Evolutionary conservation across 2,329 filamentous ascomycete species (phyloP), one percentile per base, ranked within the genome.

Genomic region (Cytospora mali): DNA sequence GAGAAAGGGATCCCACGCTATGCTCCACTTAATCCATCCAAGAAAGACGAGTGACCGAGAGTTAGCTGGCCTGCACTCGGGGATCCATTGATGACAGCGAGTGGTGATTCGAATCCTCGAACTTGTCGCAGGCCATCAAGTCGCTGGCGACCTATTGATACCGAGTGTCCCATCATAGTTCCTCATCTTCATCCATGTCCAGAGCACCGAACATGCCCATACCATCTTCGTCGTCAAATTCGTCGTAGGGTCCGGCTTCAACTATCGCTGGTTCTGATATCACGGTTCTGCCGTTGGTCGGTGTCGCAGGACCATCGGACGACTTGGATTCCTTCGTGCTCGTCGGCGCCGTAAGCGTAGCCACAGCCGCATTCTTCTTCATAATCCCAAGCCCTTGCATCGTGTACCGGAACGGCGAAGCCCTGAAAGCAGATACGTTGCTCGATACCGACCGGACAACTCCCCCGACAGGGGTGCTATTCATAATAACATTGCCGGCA

Each of bases 401-500:
- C 53, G 58, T 50, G 29, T 64, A 64, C 13, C 48, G 29, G 6
- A 64, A 49, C 35, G 62, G 62, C 13, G 58, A 48, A 23, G 62
- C 62, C 27, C 39, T 48, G 28, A 64, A 64, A 7, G 49, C 55
- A 46, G 58, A 53, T 9, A 64, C 53, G 14, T 64, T 64, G 9
- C 55, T 60, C 35, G 62, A 64, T 39, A 64, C 58, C 9, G 62
- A 53, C 48, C 42, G 29, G 48, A 51, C 59, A 35, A 64, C 29
- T 11, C 62, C 62, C 27, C 62, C 62, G 16, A 64, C 52, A 21
- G 62, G 62, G 9, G 62, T 64, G n/a, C 42, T 64, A 25, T 59
- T 61, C 62, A 64, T 64, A 39, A 64, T 57, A 35, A 64, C 62
- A 48, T 54, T 60, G 35, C 62, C 62, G 2, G 62, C 58, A 5